Conservation (phyloP, 2,329 filamentous ascomycete genomes). For the Coniochaeta ligniaria region DNA sequence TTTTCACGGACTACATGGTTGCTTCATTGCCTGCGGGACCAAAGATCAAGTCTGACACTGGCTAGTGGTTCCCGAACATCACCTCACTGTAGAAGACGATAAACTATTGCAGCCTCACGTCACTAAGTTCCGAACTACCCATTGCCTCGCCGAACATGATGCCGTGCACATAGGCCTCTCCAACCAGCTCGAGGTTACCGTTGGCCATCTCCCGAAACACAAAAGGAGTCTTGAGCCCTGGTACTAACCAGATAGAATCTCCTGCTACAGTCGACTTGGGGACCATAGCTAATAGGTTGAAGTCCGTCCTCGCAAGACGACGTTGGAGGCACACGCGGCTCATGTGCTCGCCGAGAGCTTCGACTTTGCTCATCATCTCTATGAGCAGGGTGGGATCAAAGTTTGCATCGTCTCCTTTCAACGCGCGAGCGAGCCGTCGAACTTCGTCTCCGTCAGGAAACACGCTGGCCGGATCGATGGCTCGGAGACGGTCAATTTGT, state of each 20-base stretch:
- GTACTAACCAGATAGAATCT: not conserved
- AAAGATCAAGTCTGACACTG: too few species aligned
- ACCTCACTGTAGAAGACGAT: too few species aligned
- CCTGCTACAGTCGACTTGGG: not conserved
- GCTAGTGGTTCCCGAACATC: too few species aligned
- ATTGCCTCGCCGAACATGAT: not conserved
- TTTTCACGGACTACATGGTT: too few species aligned
- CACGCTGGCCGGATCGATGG: not conserved
- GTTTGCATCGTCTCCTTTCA: not conserved
- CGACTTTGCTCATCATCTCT: not conserved
- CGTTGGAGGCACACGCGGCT: not conserved
- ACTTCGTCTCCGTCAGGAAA: not conserved
- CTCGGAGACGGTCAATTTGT: not conserved
- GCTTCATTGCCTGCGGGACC: too few species aligned
- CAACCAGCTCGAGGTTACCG: not conserved
- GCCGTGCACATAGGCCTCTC: not conserved
- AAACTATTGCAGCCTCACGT: not conserved
- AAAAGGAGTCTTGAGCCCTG: not conserved
- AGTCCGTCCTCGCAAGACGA: not conserved
- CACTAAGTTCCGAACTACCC: not conserved
- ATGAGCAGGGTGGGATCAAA: not conserved
- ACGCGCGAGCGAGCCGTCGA: not conserved
- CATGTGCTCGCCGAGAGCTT: not conserved
- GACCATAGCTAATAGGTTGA: not conserved
- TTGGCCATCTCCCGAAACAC: not conserved